phyloP scores from a whole-genome alignment of 352 stramenopile species.

The Globisporangium lucens region DNA sequence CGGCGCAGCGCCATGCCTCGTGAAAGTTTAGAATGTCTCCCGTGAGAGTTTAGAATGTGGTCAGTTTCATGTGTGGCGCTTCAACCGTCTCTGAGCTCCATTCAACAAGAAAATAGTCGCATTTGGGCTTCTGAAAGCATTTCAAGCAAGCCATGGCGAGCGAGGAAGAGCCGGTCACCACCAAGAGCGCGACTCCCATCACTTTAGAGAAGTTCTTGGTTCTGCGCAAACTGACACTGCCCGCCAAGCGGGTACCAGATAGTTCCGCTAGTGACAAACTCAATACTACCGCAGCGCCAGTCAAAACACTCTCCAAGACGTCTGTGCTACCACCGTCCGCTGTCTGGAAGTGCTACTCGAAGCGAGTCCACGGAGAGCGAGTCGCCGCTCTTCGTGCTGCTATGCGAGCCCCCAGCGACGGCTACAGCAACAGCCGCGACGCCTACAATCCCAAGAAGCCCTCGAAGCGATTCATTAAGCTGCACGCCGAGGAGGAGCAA shows the following conservation, averaged over 20 bases:
- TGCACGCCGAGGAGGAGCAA: constrained; percentile 44
- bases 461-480: constrained; percentile 28
- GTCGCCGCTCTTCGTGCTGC: constrained; percentile 23
- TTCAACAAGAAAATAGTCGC: not conserved
- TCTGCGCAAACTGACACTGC: constrained; percentile 8
- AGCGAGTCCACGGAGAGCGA: constrained; percentile 31
- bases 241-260: constrained; percentile 3
- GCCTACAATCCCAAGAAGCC: constrained; percentile 51
- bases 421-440: constrained; percentile 41
- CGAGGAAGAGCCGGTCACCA: not conserved
- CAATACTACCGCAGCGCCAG: not conserved
- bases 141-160: not conserved
- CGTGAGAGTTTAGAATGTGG: not conserved
- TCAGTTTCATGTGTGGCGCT: not conserved
- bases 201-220: constrained; percentile 11
- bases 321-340: not conserved
- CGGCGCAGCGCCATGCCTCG: constrained; percentile 14
- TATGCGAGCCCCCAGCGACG: constrained; percentile 35
- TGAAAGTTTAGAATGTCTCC: not conserved
- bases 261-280: not conserved
- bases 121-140: not conserved
- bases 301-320: not conserved
- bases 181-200: not conserved
- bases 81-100: not conserved
- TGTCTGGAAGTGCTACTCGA: constrained; percentile 45